Evolutionary conservation across 768 basidiomycete species (phyloP).

Genomic region (Pholiota conissans): DNA sequence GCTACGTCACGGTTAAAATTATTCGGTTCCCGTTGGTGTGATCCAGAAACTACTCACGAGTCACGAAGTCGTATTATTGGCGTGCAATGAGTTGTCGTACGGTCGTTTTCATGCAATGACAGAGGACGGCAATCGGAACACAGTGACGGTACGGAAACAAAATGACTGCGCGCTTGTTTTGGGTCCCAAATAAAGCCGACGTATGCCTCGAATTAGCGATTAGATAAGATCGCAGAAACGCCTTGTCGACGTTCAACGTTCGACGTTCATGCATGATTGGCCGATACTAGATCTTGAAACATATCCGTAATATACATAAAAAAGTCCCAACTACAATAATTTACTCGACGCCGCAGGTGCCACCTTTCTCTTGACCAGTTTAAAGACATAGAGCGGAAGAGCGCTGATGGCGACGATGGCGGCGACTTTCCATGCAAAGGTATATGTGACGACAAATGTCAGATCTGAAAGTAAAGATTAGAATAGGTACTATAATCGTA

Average conservation of each 20-base stretch:
- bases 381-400: constrained; percentile 88
- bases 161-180: background rate
- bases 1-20: background rate
- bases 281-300: background rate
- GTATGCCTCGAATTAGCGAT: background rate
- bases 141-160: background rate
- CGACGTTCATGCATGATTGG: no score
- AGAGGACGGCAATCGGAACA: background rate
- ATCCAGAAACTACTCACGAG: no score
- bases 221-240: background rate
- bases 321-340: constrained; percentile 50
- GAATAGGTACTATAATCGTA: constrained; percentile 1
- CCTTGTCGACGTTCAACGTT: no score
- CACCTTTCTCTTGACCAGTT: constrained; percentile 79
- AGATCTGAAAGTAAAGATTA: constrained; percentile 57
- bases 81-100: background rate
- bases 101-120: background rate
- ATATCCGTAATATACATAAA: background rate
- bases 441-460: constrained; percentile 83
- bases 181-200: background rate
- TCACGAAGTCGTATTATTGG: background rate
- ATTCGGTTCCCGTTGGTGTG: no score
- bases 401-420: constrained; percentile 95
- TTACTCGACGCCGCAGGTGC: constrained; percentile 95
- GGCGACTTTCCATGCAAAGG: constrained; percentile 93